Conservation (phyloP, 2,329 filamentous ascomycete species). For the Colletotrichum truncatum region DNA sequence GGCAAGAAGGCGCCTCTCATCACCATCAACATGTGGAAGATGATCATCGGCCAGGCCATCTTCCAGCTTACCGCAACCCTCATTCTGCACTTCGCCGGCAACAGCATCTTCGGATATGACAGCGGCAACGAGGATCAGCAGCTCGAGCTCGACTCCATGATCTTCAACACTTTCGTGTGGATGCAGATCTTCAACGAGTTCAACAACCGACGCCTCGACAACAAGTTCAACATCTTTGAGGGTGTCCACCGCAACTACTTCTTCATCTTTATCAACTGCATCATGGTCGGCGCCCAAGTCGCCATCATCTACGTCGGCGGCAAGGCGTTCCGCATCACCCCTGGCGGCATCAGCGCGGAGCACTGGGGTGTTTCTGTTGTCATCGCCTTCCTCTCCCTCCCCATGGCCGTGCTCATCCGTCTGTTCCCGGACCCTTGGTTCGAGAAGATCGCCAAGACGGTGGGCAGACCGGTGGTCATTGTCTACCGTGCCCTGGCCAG, state of each 20-base stretch:
- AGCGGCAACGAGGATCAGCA: slow-evolving; percentile 47
- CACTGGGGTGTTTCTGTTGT: slow-evolving; percentile 66
- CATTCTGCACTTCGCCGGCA: slow-evolving; percentile 68
- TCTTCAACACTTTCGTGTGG: slow-evolving; percentile 78
- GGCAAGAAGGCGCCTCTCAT: slow-evolving; percentile 77
- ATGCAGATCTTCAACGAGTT: slow-evolving; percentile 78
- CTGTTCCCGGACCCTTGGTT: slow-evolving; percentile 58
- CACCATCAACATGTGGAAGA: slow-evolving; percentile 75
- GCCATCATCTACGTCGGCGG: slow-evolving; percentile 67
- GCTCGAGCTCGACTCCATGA: slow-evolving; percentile 63
- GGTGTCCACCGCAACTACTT: slow-evolving; percentile 65
- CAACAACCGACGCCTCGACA: slow-evolving; percentile 71
- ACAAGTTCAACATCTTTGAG: slow-evolving; percentile 69
- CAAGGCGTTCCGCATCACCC: slow-evolving; percentile 57
- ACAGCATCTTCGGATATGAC: slow-evolving; percentile 61
- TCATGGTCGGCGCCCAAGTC: slow-evolving; percentile 67
- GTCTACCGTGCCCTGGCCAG: slow-evolving; percentile 66
- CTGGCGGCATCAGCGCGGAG: slow-evolving; percentile 49
- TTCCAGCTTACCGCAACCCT: slow-evolving; percentile 69
- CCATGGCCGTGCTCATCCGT: slow-evolving; percentile 58
- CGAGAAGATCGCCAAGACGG: slow-evolving; percentile 99
- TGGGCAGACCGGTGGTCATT: slow-evolving; percentile 95
- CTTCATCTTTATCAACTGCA: slow-evolving; percentile 64
- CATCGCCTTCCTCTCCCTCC: slow-evolving; percentile 57
- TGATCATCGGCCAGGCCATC: slow-evolving; percentile 70